phyloP scores from a whole-genome alignment of 306 rosid species.

The Corylus avellana region DNA sequence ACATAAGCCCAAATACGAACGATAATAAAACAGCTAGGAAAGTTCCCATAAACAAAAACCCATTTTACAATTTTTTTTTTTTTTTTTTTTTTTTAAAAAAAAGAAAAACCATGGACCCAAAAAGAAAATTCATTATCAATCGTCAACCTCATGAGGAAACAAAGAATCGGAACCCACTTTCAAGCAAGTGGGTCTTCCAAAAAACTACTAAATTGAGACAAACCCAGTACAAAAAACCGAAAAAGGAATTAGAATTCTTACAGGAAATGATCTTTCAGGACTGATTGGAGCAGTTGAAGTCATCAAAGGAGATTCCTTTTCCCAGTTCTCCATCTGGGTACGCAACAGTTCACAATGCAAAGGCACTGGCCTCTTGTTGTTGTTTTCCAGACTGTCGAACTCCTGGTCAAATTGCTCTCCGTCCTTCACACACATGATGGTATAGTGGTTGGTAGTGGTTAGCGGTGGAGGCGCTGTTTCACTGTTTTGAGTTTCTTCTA shows the following conservation, averaged over 20 bases:
- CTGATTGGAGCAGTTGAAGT: slow-evolving; percentile 36
- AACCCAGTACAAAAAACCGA: slow-evolving; percentile 11
- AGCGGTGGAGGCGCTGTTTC: slow-evolving; percentile 28
- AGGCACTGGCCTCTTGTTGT: slow-evolving; percentile 50
- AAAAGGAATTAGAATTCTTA: slow-evolving; percentile 27
- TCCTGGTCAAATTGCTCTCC: slow-evolving; percentile 61
- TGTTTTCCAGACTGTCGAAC: slow-evolving; percentile 37
- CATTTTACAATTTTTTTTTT: background rate
- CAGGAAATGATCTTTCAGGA: slow-evolving; percentile 60
- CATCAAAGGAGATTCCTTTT: slow-evolving; percentile 35
- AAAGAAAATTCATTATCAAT: background rate
- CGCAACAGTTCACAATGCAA: slow-evolving; percentile 59
- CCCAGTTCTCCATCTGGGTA: slow-evolving; percentile 53
- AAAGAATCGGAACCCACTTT: background rate
- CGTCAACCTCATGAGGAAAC: background rate
- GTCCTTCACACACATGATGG: slow-evolving; percentile 74
- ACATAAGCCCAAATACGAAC: background rate
- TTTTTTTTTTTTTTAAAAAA: background rate
- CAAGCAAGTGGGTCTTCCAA: slow-evolving; percentile 12
- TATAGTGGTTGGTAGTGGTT: slow-evolving; percentile 13
- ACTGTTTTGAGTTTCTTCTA: slow-evolving; percentile 31
- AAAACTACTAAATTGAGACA: slow-evolving; percentile 2
- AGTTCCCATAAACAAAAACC: background rate
- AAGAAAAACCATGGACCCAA: background rate
- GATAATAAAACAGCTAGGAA: background rate